phyloP scores from a whole-genome alignment of 345 rosid genomes.

The Eucalyptus regnans region DNA sequence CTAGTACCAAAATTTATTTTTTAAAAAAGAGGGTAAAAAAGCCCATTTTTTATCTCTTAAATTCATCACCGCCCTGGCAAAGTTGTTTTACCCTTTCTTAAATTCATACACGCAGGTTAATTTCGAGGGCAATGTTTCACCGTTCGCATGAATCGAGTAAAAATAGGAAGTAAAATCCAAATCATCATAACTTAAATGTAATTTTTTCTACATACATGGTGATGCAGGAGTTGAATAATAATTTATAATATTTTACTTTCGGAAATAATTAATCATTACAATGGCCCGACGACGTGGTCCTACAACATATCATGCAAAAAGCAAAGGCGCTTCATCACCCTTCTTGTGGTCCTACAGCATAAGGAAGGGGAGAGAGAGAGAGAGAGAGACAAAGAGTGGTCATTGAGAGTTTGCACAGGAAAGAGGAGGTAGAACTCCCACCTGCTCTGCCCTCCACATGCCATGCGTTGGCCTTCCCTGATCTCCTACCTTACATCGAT shows the following conservation, averaged over 20 bases:
- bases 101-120: background rate
- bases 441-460: background rate
- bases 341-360: background rate
- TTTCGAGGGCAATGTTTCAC: background rate
- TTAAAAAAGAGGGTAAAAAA: background rate
- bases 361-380: background rate
- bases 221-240: background rate
- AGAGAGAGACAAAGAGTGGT: background rate
- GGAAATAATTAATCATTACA: background rate
- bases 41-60: background rate
- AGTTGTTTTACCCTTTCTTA: background rate
- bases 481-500: background rate
- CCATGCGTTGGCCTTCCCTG: background rate
- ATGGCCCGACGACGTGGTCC: background rate
- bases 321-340: background rate
- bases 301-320: background rate
- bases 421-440: background rate
- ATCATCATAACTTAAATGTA: accelerated
- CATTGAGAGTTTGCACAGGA: background rate
- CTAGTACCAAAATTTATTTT: background rate
- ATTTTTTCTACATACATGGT: background rate
- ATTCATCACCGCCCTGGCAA: background rate
- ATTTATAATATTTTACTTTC: background rate
- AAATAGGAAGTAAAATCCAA: accelerated
- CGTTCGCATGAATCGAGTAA: background rate